A percentile compares a stretch with the other conserved stretches of the same genome.
Evolutionary conservation across 2,329 filamentous ascomycete genomes (phyloP).

Genomic region (Diaporthe amygdali): DNA sequence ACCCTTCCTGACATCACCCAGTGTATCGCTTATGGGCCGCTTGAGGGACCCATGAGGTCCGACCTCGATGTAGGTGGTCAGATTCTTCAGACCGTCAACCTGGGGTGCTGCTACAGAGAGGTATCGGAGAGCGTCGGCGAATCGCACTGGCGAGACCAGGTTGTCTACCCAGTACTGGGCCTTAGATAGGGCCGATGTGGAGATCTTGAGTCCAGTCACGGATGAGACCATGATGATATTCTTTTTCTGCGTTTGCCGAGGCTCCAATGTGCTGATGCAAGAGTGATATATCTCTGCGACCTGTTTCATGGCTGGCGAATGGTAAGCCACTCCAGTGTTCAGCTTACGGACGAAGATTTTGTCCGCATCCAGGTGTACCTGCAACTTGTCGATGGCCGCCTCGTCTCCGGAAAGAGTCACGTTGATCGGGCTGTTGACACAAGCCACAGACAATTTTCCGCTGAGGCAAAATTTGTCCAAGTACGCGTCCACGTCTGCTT

Average conservation of each 20-base stretch:
- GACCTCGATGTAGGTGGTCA: conserved; percentile 28
- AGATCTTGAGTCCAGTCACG: neutral
- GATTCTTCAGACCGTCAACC: neutral
- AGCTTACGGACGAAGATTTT: conserved; percentile 37
- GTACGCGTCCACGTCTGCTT: too few species aligned
- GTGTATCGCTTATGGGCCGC: conserved; percentile 30
- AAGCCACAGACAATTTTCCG: too few species aligned
- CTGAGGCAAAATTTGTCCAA: too few species aligned
- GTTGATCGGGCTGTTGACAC: too few species aligned
- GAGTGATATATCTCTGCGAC: neutral
- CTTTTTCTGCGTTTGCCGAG: neutral
- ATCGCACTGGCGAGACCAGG: conserved; percentile 35
- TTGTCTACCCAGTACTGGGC: conserved; percentile 36
- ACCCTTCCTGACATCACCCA: conserved; percentile 4
- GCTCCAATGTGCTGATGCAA: neutral
- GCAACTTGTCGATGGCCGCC: conserved; percentile 32
- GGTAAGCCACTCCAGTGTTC: conserved; percentile 35
- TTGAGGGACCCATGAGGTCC: conserved; percentile 33
- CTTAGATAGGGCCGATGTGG: too few species aligned
- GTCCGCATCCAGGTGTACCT: conserved; percentile 29
- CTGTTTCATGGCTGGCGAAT: conserved; percentile 26
- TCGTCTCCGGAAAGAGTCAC: too few species aligned
- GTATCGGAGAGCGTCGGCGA: conserved; percentile 25
- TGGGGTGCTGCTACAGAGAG: conserved; percentile 2
- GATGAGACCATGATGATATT: neutral